These are phyloP conservation scores for Cladobotryum protrusum DNA, from an alignment of 2,329 filamentous ascomycete species.

Conservation along the genomic window DNA sequence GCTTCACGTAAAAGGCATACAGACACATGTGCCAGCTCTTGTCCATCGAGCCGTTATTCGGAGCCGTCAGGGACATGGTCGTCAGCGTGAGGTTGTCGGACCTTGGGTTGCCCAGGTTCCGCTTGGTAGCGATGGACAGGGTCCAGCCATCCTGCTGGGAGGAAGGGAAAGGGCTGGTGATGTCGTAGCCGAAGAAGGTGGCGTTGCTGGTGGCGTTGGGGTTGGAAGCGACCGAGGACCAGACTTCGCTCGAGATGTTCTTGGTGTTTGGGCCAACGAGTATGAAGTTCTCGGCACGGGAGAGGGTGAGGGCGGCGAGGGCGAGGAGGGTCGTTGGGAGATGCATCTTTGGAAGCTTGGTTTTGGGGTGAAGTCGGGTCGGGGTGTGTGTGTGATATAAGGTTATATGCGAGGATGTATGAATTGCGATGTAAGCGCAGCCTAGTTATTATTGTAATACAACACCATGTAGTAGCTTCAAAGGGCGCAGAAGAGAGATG, in stretches of 20 bases:
- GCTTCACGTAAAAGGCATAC: conserved; percentile 6
- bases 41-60: conserved; percentile 3
- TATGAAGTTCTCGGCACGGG: conserved; percentile 4
- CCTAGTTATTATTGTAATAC: too few relatives aligned
- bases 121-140: conserved; percentile 4
- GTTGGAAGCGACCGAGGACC: not conserved
- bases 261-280: conserved; percentile 1
- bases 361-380: too few relatives aligned
- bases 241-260: conserved; percentile 5
- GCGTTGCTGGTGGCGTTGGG: conserved; percentile 7
- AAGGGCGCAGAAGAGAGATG: too few relatives aligned
- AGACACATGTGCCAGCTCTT: conserved; percentile 13
- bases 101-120: not conserved
- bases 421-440: too few relatives aligned
- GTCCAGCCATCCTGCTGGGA: conserved; percentile 8
- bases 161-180: conserved; percentile 7
- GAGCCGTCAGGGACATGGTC: conserved; percentile 6
- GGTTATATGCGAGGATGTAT: too few relatives aligned
- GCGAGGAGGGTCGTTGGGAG: conserved; percentile 1
- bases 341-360: conserved; percentile 4
- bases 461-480: too few relatives aligned
- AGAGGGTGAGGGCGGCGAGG: conserved; percentile 1
- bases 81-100: not conserved
- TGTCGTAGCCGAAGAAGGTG: conserved; percentile 8
- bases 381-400: too few relatives aligned